Conservation (phyloP, 2,329 filamentous ascomycete genomes). For the Venturiaceae sp. region DNA sequence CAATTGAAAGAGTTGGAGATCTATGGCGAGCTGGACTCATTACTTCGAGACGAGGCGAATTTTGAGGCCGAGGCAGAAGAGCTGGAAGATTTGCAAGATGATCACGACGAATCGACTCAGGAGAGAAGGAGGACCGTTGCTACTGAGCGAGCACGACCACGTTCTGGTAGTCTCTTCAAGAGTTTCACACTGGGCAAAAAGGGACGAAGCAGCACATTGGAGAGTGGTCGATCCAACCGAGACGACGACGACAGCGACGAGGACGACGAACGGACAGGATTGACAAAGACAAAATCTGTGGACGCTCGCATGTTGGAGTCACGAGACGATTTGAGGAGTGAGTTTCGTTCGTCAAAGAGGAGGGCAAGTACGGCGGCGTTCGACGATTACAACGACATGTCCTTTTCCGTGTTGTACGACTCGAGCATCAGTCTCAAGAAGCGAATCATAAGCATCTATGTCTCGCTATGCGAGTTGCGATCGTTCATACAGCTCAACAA, state of each 20-base stretch:
- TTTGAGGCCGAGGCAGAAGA: constrained; percentile 49
- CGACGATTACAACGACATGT: constrained; percentile 72
- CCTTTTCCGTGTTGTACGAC: constrained; percentile 58
- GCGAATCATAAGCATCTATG: constrained; percentile 76
- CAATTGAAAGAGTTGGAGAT: constrained; percentile 82
- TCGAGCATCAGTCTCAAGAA: constrained; percentile 84
- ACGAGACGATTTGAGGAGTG: constrained; percentile 48
- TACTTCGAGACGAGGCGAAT: constrained; percentile 64
- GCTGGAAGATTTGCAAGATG: constrained; percentile 24
- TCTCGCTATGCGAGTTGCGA: constrained; percentile 88
- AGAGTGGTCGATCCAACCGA: constrained; percentile 15
- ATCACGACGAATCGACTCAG: constrained; percentile 22
- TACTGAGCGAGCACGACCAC: constrained; percentile 18
- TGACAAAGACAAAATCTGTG: constrained; percentile 27
- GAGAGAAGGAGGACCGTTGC: constrained; percentile 12
- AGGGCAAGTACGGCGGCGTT: constrained; percentile 56
- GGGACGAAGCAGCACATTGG: constrained; percentile 34
- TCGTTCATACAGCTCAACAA: constrained; percentile 94
- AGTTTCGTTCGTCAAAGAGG: constrained; percentile 48
- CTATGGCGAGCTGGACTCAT: constrained; percentile 64
- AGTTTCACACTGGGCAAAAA: constrained; percentile 34
- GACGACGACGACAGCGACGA: constrained; percentile 51
- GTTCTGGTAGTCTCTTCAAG: constrained; percentile 43
- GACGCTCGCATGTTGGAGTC: constrained; percentile 22
- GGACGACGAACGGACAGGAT: constrained; percentile 38